A percentile compares a stretch with the other conserved stretches of the same genome.
Conservation (phyloP, 768 basidiomycete genomes). For the Phlegmacium glaucopus region DNA sequence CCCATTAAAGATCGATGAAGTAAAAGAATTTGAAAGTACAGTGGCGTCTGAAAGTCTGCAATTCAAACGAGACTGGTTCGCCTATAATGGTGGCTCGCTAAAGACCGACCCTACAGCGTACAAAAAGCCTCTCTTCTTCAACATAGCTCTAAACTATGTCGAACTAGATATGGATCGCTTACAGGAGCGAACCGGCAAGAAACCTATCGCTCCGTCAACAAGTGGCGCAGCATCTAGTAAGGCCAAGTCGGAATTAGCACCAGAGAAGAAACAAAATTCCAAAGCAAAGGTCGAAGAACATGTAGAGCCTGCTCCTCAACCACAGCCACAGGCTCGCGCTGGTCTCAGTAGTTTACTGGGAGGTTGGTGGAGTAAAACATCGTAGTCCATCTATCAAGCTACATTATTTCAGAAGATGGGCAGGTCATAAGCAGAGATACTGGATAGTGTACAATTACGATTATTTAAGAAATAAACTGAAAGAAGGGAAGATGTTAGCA, state of each 20-base stretch:
- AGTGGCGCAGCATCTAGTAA: conserved; percentile 18
- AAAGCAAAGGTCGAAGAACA: conserved; percentile 59
- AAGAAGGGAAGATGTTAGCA: neutral
- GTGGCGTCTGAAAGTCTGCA: conserved; percentile 44
- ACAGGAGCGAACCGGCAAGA: conserved; percentile 66
- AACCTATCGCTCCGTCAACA: conserved; percentile 23
- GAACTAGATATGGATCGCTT: conserved; percentile 81
- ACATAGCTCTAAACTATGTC: conserved; percentile 91
- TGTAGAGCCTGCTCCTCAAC: conserved; percentile 47
- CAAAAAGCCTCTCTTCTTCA: conserved; percentile 90
- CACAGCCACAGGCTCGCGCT: conserved; percentile 39
- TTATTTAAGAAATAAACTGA: no score
- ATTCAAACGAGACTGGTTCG: conserved; percentile 77
- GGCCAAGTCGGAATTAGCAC: conserved; percentile 23
- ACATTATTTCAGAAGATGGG: neutral
- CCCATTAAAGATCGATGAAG: conserved; percentile 39
- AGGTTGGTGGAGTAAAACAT: conserved; percentile 72
- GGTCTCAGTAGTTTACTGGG: conserved; percentile 69
- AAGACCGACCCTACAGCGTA: conserved; percentile 43
- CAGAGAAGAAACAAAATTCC: conserved; percentile 45
- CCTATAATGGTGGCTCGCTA: conserved; percentile 65
- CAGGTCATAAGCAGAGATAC: no score
- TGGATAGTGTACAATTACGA: no score
- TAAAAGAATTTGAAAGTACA: conserved; percentile 51
- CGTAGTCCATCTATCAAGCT: neutral